These are phyloP conservation scores for Salicornia ramosissima DNA, from an alignment of 148 eudicot genomes.

Conservation along the genomic window DNA sequence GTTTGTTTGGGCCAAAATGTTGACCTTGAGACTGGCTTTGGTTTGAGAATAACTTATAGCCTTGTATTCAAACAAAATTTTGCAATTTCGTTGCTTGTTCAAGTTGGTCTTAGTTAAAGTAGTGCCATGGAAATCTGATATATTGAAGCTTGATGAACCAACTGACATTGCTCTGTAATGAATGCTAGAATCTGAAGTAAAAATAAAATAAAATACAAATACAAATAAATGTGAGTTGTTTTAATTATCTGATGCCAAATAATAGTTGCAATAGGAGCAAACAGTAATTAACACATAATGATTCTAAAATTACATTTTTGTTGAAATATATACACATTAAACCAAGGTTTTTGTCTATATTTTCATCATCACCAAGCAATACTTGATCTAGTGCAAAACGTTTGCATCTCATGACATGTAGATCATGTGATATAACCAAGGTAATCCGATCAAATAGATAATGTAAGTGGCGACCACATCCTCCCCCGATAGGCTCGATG, in stretches of 20 bases:
- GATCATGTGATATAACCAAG: too few relatives aligned
- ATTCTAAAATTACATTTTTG: too few relatives aligned
- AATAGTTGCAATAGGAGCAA: not conserved
- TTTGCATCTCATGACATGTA: too few relatives aligned
- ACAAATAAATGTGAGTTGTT: not conserved
- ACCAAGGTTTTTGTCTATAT: too few relatives aligned
- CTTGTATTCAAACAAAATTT: conserved; percentile 4
- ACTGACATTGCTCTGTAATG: conserved; percentile 17
- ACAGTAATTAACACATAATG: too few relatives aligned
- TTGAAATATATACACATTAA: too few relatives aligned
- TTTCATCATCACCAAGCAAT: too few relatives aligned
- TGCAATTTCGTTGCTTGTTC: conserved; percentile 12
- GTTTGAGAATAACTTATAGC: conserved; percentile 5
- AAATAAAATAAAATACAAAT: not conserved
- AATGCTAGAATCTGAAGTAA: not conserved
- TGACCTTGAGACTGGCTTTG: conserved; percentile 1
- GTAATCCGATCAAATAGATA: too few relatives aligned
- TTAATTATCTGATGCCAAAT: not conserved
- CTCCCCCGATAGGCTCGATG: too few relatives aligned
- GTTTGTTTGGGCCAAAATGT: not conserved
- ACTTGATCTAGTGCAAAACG: too few relatives aligned
- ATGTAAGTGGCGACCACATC: too few relatives aligned
- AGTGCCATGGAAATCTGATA: not conserved
- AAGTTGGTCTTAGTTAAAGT: conserved; percentile 8
- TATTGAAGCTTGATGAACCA: conserved; percentile 19